These are phyloP conservation scores for Auricularia sp. DNA, from an alignment of 768 basidiomycete genomes.

Conservation along the genomic window DNA sequence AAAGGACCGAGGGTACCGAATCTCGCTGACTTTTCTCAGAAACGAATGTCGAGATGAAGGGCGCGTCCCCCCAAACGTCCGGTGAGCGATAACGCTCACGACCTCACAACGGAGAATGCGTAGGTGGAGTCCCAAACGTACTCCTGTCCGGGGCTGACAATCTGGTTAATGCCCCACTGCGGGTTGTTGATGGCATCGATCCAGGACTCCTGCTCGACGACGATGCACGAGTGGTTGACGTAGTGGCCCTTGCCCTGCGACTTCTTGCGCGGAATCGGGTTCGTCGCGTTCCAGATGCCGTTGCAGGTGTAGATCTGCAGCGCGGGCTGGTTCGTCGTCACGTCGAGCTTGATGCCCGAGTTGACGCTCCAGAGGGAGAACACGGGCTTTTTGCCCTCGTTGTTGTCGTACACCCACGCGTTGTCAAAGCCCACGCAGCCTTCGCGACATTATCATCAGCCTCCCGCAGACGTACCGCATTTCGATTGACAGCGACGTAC, in stretches of 20 bases:
- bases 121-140: conserved; percentile 40
- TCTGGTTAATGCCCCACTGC: conserved; percentile 44
- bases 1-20: too few relatives aligned
- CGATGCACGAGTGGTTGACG: conserved; percentile 13
- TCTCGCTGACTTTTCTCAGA: neutral
- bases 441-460: conserved; percentile 15
- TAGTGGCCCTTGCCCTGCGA: conserved; percentile 6
- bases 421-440: conserved; percentile 42
- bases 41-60: too few relatives aligned
- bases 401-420: conserved; percentile 39
- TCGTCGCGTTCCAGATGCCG: conserved; percentile 4
- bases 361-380: conserved; percentile 37
- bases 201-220: conserved; percentile 19
- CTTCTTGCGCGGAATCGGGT: conserved; percentile 8
- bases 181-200: conserved; percentile 49
- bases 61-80: too few relatives aligned
- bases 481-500: conserved; percentile 12
- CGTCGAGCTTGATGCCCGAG: conserved; percentile 45
- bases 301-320: conserved; percentile 17
- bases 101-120: conserved; percentile 31
- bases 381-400: conserved; percentile 15
- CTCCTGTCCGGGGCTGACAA: conserved; percentile 22
- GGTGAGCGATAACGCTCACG: neutral
- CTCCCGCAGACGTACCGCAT: neutral
- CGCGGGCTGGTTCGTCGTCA: conserved; percentile 41